Evolutionary conservation across 371 early-diverging fungal species (phyloP), one percentile per base, ranked within the genome.

Genomic region (Mucor ambiguus): DNA sequence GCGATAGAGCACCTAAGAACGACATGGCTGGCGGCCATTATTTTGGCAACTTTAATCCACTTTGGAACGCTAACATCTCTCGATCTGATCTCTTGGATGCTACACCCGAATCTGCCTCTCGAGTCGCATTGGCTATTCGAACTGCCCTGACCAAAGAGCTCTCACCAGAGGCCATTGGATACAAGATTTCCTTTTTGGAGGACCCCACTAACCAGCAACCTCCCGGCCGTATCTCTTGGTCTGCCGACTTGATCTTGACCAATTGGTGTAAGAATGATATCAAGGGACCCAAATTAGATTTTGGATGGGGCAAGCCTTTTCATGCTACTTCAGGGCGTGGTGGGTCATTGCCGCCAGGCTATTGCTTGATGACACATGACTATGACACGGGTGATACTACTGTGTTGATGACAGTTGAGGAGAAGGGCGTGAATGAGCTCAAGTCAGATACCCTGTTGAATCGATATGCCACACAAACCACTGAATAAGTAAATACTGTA

Each of bases 221-320:
- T 44, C 60, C 32, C 0, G 59, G 59, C 28, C 74, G 77, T 56
- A 66, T 81, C 11, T 18, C 14, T n/a, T 81, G 69, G 69, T n/a
- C 66, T 11, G 77, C 79, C 32, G 81, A 81, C 63, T 14, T 81
- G 2, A 73, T 78, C 2, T 68, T 79, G 48, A 77, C 81, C 10
- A 81, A 81, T 49, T 81, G 81, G 81, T 81, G 75, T 49, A 68
- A 64, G 58, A 76, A 76, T 73, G 81, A 81, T 68, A 52, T 81
- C 16, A 54, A 77, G 26, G 74, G 81, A 54, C 69, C 77, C 52
- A 64, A 67, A 32, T 26, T 80, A 29, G 72, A 71, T 70, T 58
- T 81, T 59, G 81, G 81, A 35, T 81, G 79, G 79, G 81, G 81
- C 57, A 75, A 73, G 20, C 77, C 77, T 28, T 81, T 81, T 60